phyloP scores from a whole-genome alignment of 768 basidiomycete genomes.

The Coprinellus aureogranulatus region DNA sequence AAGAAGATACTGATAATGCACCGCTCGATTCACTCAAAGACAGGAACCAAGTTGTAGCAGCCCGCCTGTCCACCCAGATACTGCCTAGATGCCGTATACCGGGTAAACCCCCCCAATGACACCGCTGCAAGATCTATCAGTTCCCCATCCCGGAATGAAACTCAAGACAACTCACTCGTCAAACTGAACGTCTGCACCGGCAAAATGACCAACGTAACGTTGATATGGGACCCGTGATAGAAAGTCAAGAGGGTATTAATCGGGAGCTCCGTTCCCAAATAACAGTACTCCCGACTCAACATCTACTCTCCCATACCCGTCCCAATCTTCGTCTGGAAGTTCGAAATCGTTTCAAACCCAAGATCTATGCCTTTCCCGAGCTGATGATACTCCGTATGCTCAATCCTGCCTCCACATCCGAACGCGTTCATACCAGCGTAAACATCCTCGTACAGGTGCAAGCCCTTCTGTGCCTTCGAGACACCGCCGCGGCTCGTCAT shows the following conservation, averaged over 20 bases:
- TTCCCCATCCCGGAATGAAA: not conserved
- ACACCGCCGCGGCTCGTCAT: conserved; percentile 99
- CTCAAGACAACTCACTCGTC: conserved; percentile 55
- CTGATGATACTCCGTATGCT: conserved; percentile 99
- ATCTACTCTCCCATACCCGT: conserved; percentile 99
- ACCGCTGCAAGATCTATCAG: conserved; percentile 58
- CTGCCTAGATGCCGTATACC: conserved; percentile 69
- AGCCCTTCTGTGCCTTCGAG: conserved; percentile 97
- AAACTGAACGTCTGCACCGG: conserved; percentile 95
- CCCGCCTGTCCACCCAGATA: conserved; percentile 77
- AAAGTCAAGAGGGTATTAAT: conserved; percentile 99
- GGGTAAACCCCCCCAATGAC: conserved; percentile 90
- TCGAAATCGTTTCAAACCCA: conserved; percentile 97
- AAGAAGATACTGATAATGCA: conserved; percentile 98
- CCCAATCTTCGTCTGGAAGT: conserved; percentile 99
- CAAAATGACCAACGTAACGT: conserved; percentile 97
- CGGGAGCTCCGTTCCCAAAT: conserved; percentile 94
- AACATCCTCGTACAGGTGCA: conserved; percentile 99
- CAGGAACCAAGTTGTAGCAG: conserved; percentile 92
- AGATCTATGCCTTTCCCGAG: conserved; percentile 98
- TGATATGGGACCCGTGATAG: conserved; percentile 99
- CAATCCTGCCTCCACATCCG: conserved; percentile 94
- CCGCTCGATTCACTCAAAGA: conserved; percentile 92
- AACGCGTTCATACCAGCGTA: conserved; percentile 99
- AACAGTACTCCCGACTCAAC: conserved; percentile 98